Evolutionary conservation across 371 early-diverging fungal species (phyloP), one percentile per base, ranked within the genome.

Genomic region (Rhizoclosmatium hyalinum): DNA sequence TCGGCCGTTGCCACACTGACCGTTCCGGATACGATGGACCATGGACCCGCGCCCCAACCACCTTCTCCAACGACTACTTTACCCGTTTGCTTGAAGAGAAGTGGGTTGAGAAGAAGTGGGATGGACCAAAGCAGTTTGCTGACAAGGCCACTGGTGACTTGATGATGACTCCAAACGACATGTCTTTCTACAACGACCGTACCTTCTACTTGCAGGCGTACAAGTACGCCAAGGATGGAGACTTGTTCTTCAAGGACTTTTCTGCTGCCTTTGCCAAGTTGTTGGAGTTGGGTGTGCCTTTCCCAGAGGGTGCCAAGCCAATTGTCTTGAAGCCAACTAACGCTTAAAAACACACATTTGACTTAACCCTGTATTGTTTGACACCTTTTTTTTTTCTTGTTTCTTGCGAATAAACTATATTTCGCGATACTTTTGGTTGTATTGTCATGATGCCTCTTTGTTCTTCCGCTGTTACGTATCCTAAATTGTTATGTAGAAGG

Each of bases 1-100:
- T 98, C n/a, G 98, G 98, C 21, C 90, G 97, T 72, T 96, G 96
- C 87, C 98, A 98, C 83, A 75, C 89, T 62, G 91, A 92, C 73
- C 92, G 96, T 69, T 91, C 91, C 73, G 98, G 98, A 17, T 97
- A 88, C 75, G 92, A 93, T 68, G 98, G 91, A 65, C 96, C 78
- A 10, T 78, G 78, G 77, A 65, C 65, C 17, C 56, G 65, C n/a
- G n/a, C 70, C 6, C 76, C 76, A 17, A 96, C 93, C 2, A 80
- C 89, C 60, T 95, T 98, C 87, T 90, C 93, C 73, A 97, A 97
- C 84, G 90, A 90, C 53, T 97, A 91, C 89, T 98, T 82, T 85
- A 90, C 87, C 5, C 91, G 88, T 65, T 85, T 96, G 19, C 79
- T 94, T 55, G 83, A 86, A n/a, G 92, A 93, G 80, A 85, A 89